A percentile compares a stretch with the other conserved stretches of the same genome.
phyloP scores from a whole-genome alignment of 768 basidiomycete species.

The Lactarius vividus region DNA sequence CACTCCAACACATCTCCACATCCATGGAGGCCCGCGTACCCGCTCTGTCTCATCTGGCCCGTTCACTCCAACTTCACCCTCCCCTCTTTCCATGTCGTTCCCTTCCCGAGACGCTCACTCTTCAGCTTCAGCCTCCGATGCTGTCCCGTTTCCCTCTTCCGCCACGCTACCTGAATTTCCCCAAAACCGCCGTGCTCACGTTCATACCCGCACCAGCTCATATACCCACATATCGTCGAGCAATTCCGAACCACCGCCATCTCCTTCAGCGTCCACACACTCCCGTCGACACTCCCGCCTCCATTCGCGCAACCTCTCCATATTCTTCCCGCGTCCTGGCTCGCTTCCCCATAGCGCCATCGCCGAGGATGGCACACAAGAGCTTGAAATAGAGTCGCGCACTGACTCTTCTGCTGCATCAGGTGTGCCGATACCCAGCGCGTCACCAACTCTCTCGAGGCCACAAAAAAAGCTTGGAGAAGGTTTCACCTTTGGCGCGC shows the following conservation, averaged over 20 bases:
- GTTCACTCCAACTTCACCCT: slow-evolving; percentile 48
- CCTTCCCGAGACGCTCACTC: slow-evolving; percentile 33
- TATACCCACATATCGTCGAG: slow-evolving; percentile 20
- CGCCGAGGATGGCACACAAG: slow-evolving; percentile 63
- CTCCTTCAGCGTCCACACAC: slow-evolving; percentile 34
- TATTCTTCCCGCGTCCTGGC: slow-evolving; percentile 87
- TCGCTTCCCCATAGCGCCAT: slow-evolving; percentile 57
- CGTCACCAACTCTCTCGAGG: slow-evolving; percentile 41
- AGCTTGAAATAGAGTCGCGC: slow-evolving; percentile 42
- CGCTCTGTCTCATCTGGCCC: slow-evolving; percentile 49
- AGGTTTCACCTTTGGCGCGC: slow-evolving; percentile 65
- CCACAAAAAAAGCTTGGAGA: slow-evolving; percentile 43
- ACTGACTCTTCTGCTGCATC: slow-evolving; percentile 9
- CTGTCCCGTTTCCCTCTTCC: slow-evolving; percentile 11
- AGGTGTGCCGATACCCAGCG: slow-evolving; percentile 36
- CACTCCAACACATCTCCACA: slow-evolving; percentile 28
- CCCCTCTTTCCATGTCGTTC: slow-evolving; percentile 47
- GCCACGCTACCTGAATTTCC: slow-evolving; percentile 16
- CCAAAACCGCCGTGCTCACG: not conserved
- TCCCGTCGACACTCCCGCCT: slow-evolving; percentile 59
- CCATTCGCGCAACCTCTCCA: slow-evolving; percentile 87
- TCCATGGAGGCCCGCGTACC: slow-evolving; percentile 36
- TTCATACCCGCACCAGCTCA: slow-evolving; percentile 17
- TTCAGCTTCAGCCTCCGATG: slow-evolving; percentile 17
- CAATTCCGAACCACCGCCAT: slow-evolving; percentile 17